Conservation (phyloP, 2,329 filamentous ascomycete species). For the Cladobotryum mycophilum region DNA sequence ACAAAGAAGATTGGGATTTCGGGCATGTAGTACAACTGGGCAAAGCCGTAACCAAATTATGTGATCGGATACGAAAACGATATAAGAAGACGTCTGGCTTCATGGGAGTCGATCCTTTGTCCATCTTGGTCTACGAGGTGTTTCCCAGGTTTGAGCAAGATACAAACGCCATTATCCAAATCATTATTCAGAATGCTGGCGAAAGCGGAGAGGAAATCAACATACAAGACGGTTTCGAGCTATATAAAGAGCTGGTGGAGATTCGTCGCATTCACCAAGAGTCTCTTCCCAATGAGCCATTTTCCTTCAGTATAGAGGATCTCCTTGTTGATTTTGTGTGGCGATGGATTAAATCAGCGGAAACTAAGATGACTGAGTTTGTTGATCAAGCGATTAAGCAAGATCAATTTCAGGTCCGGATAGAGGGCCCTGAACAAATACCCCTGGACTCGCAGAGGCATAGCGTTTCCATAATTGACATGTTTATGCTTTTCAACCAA, state of each 20-base stretch:
- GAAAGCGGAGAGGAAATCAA: constrained; percentile 68
- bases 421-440: constrained; percentile 54
- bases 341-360: constrained; percentile 83
- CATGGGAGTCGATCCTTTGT: constrained; percentile 62
- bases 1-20: constrained; percentile 82
- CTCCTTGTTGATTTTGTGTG: constrained; percentile 88
- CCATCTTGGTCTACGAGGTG: constrained; percentile 72
- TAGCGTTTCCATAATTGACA: constrained; percentile 86
- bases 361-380: constrained; percentile 72
- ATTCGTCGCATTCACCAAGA: constrained; percentile 76
- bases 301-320: constrained; percentile 82
- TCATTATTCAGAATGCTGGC: constrained; percentile 69
- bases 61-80: constrained; percentile 84
- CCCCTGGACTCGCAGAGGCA: constrained; percentile 77
- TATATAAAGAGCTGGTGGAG: constrained; percentile 83
- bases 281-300: constrained; percentile 65
- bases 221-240: constrained; percentile 86
- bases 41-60: constrained; percentile 76
- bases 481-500: constrained; percentile 91
- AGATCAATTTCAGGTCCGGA: constrained; percentile 74
- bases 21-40: constrained; percentile 85
- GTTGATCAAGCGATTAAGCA: constrained; percentile 88
- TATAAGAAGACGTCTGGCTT: constrained; percentile 84
- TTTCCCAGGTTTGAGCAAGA: constrained; percentile 89
- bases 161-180: constrained; percentile 73